These are phyloP conservation scores for Orobanche coerulescens DNA, from an alignment of 257 asterid species.

Conservation along the genomic window DNA sequence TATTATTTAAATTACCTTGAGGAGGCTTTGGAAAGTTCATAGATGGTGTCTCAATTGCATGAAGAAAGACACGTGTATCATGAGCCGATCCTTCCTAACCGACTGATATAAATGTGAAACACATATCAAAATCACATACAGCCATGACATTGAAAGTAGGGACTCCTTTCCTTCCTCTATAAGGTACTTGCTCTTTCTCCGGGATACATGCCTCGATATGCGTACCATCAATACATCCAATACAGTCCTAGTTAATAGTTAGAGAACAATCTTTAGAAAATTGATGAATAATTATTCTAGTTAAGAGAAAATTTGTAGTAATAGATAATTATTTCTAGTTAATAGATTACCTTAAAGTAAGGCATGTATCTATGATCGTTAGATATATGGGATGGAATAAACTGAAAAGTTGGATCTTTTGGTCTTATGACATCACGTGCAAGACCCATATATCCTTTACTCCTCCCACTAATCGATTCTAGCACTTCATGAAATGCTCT, in stretches of 20 bases:
- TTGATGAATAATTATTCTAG: too few species aligned
- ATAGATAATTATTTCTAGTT: too few species aligned
- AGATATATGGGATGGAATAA: not conserved
- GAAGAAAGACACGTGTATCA: not conserved
- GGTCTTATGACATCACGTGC: not conserved
- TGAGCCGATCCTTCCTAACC: not conserved
- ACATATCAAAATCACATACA: not conserved
- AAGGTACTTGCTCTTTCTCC: not conserved
- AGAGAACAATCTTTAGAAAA: too few species aligned
- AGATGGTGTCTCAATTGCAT: not conserved
- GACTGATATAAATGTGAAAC: not conserved
- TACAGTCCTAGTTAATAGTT: too few species aligned
- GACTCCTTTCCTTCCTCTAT: not conserved
- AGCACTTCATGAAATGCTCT: too few species aligned
- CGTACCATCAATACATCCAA: too few species aligned
- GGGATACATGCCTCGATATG: not conserved
- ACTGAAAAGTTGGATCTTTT: not conserved
- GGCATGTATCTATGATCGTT: not conserved
- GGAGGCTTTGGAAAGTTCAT: not conserved
- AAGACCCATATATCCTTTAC: not conserved
- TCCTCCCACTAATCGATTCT: not conserved
- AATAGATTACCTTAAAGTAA: too few species aligned
- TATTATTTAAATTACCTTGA: not conserved
- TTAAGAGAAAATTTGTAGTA: too few species aligned
- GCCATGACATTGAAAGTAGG: not conserved